Percentiles rank a stretch among this genome's conserved stretches.
Evolutionary conservation across 257 asterid species (phyloP).

Genomic region (Echites panduratus): DNA sequence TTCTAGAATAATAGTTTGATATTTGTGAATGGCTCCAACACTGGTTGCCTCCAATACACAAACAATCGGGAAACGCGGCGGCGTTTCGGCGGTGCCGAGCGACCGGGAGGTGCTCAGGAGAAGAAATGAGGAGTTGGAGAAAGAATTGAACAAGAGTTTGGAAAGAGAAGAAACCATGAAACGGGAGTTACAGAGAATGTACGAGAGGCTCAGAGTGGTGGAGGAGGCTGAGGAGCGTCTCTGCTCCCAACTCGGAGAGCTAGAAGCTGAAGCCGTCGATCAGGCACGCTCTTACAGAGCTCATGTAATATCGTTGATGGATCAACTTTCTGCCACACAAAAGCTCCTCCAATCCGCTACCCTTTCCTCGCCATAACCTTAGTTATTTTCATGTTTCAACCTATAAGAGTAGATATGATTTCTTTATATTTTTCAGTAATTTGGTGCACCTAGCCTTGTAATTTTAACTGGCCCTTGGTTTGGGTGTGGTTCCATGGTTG

Average conservation of each 20-base stretch:
- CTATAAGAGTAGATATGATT: too few relatives aligned
- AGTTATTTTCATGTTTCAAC: background rate
- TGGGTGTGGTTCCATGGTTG: background rate
- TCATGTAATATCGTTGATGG: slow-evolving; percentile 33
- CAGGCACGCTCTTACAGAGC: slow-evolving; percentile 52
- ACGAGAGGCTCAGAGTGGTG: slow-evolving; percentile 56
- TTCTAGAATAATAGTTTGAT: background rate
- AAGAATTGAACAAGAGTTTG: slow-evolving; percentile 39
- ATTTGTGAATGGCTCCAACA: slow-evolving; percentile 39
- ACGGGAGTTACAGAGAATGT: slow-evolving; percentile 35
- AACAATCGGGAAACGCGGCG: slow-evolving; percentile 13
- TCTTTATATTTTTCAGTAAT: background rate
- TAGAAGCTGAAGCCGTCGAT: slow-evolving; percentile 74
- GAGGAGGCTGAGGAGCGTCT: slow-evolving; percentile 92
- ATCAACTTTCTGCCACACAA: slow-evolving; percentile 41
- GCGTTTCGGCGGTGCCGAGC: slow-evolving; percentile 7
- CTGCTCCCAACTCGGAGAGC: slow-evolving; percentile 74
- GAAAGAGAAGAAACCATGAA: slow-evolving; percentile 61
- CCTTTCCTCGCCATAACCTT: slow-evolving; percentile 8
- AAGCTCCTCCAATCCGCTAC: slow-evolving; percentile 26
- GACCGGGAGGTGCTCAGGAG: slow-evolving; percentile 35
- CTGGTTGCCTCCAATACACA: slow-evolving; percentile 23
- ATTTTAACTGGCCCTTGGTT: background rate
- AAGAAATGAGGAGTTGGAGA: slow-evolving; percentile 71
- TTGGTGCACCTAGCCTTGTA: slow-evolving; percentile 3